phyloP scores from a whole-genome alignment of 768 basidiomycete species.

The Pleurotus giganteus region DNA sequence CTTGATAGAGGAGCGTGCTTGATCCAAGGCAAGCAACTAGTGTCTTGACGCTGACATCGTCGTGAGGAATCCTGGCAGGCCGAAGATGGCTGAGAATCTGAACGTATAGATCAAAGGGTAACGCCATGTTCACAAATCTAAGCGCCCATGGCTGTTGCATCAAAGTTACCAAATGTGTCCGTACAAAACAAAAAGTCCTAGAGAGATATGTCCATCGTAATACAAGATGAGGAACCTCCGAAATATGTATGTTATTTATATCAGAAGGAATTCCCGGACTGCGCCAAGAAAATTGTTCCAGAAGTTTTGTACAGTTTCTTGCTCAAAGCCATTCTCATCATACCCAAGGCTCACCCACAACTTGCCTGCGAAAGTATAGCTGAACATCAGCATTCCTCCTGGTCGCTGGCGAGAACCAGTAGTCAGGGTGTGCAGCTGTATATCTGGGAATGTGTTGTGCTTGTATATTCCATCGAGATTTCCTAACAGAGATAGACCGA shows the following conservation, averaged over 20 bases:
- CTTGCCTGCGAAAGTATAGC: constrained; percentile 71
- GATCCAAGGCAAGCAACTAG: constrained; percentile 38
- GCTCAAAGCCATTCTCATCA: constrained; percentile 73
- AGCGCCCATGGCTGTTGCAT: not conserved
- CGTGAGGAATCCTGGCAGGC: constrained; percentile 14
- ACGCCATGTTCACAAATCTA: not conserved
- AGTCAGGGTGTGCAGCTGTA: constrained; percentile 70
- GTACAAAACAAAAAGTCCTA: no score
- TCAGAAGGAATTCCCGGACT: constrained; percentile 55
- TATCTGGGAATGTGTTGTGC: constrained; percentile 54
- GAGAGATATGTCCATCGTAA: no score
- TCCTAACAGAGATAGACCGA: constrained; percentile 82
- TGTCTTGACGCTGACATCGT: constrained; percentile 24
- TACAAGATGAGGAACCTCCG: not conserved
- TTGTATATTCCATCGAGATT: constrained; percentile 83
- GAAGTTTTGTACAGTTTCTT: constrained; percentile 57
- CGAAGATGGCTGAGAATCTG: constrained; percentile 23
- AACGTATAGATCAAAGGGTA: constrained; percentile 29
- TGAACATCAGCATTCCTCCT: constrained; percentile 80
- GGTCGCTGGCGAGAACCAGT: constrained; percentile 82
- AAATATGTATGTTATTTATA: constrained; percentile 8
- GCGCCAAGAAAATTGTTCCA: constrained; percentile 59
- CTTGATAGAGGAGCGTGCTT: constrained; percentile 40
- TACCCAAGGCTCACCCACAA: constrained; percentile 81
- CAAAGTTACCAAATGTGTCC: not conserved